Conservation (phyloP, 768 basidiomycete genomes). For the Mycena rebaudengoi region DNA sequence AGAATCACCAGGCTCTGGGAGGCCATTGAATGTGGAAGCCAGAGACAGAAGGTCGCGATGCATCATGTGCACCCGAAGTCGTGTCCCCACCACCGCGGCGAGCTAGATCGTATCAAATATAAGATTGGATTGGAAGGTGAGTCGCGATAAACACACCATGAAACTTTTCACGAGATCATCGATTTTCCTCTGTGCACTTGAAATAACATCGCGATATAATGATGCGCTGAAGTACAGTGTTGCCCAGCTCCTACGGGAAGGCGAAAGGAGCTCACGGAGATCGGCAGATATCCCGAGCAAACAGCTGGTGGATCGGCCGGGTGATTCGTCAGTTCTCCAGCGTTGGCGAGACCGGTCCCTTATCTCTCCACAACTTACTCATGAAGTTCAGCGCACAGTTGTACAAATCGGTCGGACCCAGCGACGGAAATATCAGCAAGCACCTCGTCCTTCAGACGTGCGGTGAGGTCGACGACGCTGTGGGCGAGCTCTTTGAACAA, state of each 20-base stretch:
- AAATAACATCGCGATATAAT: not conserved
- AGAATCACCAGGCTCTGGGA: not conserved
- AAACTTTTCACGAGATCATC: slow-evolving; percentile 7
- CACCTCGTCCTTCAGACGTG: not conserved
- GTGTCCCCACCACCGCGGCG: not conserved
- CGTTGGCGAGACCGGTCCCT: not conserved
- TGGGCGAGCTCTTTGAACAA: slow-evolving; percentile 10
- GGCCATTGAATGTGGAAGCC: not conserved
- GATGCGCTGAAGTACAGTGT: slow-evolving; percentile 5
- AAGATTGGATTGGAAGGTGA: not conserved
- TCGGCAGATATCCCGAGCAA: not conserved
- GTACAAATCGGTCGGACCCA: not conserved
- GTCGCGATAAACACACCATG: not conserved
- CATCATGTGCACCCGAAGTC: not conserved
- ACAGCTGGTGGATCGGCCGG: not conserved
- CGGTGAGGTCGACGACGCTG: slow-evolving; percentile 4
- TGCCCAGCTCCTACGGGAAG: not conserved
- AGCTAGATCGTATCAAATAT: not conserved
- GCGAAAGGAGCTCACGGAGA: not conserved
- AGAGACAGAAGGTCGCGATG: not conserved
- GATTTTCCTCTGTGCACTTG: not conserved
- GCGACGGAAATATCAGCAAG: not conserved
- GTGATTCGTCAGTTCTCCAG: not conserved
- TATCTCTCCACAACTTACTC: not conserved
- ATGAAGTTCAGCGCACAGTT: not conserved